Evolutionary conservation across 768 basidiomycete genomes (phyloP), one percentile per base, ranked within the genome.

Genomic region (Suillus brevipes): DNA sequence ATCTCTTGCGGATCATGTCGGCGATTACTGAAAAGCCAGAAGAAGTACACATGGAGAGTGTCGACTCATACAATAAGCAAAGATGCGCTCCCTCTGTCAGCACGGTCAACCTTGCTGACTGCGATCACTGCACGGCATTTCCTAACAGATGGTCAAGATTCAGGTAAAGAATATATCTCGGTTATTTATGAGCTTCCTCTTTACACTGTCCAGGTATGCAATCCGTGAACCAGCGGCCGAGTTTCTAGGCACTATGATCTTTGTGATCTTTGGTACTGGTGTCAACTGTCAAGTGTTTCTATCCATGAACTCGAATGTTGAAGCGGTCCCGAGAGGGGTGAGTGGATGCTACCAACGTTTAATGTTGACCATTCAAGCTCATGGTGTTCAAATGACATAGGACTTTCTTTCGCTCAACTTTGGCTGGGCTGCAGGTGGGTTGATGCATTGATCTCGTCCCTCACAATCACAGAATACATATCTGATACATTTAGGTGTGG

Each of bases 211-310:
- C 64, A 85, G 87, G 37, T 75, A 79, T 63, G 70, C 72, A 55
- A 71, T 89, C 47, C 80, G 84, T 65, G 88, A 90, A 74, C 83
- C 87, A 18, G 82, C 81, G 36, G 89, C 87, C 18, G 89, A 90
- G 73, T 88, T 89, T 68, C 70, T 89, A 52, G 88, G 88, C 23
- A 80, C 82, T 9, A 82, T 83, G 70, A 77, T 89, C 37, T 76
- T 89, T 10, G 77, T 88, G 62, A 83, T 88, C 61, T 85, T 89
- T 66, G 88, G 88, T 28, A 78, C 77, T 50, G 87, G 87, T 52
- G 83, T 83, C 49, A 78, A 84, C 64, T 87, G 85, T 69, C 88
- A 89, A 72, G 82, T 80, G 3, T 79, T 83, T 37, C 78, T 89
- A 10, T 84, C 86, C 5, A 73, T 76, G 8, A 80, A 80, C 61